Percentiles rank a stretch among this genome's conserved stretches.
These are phyloP conservation scores for Clausena lansium DNA, from an alignment of 345 rosid species.

Conservation along the genomic window DNA sequence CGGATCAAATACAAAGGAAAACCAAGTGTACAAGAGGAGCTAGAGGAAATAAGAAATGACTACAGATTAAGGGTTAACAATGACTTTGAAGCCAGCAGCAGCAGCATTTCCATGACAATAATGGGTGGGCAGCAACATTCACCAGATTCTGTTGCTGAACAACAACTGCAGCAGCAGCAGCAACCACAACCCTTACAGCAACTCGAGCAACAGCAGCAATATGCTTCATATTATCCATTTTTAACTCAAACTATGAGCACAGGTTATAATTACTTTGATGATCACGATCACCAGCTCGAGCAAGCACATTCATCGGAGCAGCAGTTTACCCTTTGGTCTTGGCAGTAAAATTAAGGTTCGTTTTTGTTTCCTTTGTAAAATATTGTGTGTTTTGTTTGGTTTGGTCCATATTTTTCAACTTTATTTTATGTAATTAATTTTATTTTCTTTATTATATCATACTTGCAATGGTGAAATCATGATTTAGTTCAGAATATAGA, in stretches of 20 bases:
- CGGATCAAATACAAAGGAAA: conserved; percentile 20
- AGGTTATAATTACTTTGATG: background rate
- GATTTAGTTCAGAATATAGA: too few species aligned
- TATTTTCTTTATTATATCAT: too few species aligned
- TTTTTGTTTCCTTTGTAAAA: too few species aligned
- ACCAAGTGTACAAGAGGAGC: conserved; percentile 18
- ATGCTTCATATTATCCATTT: background rate
- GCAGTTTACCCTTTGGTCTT: background rate
- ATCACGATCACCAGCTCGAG: background rate
- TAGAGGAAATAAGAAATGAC: background rate
- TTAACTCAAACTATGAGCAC: background rate
- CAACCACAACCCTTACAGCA: too few species aligned
- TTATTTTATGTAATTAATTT: too few species aligned
- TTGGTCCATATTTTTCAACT: too few species aligned
- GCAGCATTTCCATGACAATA: too few species aligned
- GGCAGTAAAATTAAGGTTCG: background rate
- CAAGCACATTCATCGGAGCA: background rate
- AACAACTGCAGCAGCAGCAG: background rate
- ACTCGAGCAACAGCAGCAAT: background rate
- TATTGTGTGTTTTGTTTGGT: too few species aligned
- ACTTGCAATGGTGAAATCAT: too few species aligned
- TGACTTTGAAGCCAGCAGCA: background rate
- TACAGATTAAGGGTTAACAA: background rate
- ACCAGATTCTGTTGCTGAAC: background rate
- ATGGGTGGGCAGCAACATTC: too few species aligned